These are phyloP conservation scores for Mixia osmundae DNA, from an alignment of 1,284 basidiomycete genomes.

Conservation along the genomic window DNA sequence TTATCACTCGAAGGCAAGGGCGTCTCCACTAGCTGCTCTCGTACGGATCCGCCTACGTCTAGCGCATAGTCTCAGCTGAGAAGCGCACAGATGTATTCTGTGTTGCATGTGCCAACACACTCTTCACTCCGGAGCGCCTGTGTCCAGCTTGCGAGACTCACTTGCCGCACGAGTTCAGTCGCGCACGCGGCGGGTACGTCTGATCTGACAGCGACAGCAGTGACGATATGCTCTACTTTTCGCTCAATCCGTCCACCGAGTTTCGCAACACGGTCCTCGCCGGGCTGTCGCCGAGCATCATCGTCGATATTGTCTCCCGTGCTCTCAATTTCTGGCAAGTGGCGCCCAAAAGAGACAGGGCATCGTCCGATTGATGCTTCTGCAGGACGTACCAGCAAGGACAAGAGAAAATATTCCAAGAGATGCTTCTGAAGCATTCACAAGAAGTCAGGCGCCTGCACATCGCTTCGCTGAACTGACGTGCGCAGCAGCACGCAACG, in stretches of 20 bases:
- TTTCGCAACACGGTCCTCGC: slow-evolving; percentile 12
- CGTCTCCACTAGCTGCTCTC: too few relatives aligned
- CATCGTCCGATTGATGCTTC: too few relatives aligned
- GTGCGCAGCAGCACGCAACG: slow-evolving; percentile 1
- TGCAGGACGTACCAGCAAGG: slow-evolving; percentile 11
- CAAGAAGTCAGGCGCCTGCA: slow-evolving; percentile 6
- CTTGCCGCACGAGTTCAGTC: slow-evolving; percentile 9
- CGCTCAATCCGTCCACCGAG: slow-evolving; percentile 10
- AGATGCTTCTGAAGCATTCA: slow-evolving; percentile 10
- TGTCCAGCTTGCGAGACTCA: slow-evolving; percentile 14
- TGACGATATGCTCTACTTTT: slow-evolving; percentile 10
- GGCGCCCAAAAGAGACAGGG: too few relatives aligned
- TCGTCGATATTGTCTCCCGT: slow-evolving; percentile 11
- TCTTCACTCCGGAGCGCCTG: slow-evolving; percentile 10
- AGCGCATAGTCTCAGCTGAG: too few relatives aligned
- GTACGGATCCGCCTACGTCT: too few relatives aligned
- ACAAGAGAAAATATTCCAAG: slow-evolving; percentile 9
- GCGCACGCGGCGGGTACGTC: too few relatives aligned
- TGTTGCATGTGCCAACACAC: slow-evolving; percentile 11
- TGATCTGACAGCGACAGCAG: background rate
- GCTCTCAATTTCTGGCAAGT: slow-evolving; percentile 13
- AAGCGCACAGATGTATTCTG: too few relatives aligned
- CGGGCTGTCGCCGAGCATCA: slow-evolving; percentile 10
- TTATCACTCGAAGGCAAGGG: too few relatives aligned
- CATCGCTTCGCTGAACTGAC: background rate